Evolutionary conservation across 2,329 filamentous ascomycete genomes (phyloP).

Genomic region (Colletotrichum sp.): DNA sequence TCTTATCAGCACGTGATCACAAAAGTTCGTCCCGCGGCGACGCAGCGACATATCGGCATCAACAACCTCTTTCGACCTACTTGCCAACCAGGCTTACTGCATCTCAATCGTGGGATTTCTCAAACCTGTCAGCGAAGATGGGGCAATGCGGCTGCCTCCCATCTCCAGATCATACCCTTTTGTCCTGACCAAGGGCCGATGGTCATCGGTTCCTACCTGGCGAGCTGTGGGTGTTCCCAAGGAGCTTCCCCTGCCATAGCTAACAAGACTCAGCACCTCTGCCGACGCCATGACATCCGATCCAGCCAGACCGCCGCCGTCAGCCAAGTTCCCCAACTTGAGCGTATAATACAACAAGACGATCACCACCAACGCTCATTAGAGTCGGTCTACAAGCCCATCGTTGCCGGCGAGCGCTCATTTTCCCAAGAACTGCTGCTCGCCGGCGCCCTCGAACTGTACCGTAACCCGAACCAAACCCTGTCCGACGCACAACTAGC

Average conservation of each 20-base stretch:
- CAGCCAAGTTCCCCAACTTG: background rate
- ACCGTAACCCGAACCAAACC: background rate
- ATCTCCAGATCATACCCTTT: slow-evolving; percentile 5
- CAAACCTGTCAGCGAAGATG: slow-evolving; percentile 12
- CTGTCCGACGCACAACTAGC: background rate
- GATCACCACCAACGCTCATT: background rate
- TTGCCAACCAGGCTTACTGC: background rate
- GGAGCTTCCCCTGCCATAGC: background rate
- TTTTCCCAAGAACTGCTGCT: background rate
- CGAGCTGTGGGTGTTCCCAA: background rate
- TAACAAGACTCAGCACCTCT: background rate
- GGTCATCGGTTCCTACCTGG: background rate
- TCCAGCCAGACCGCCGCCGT: background rate
- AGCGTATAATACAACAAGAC: background rate
- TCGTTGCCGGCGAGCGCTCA: background rate
- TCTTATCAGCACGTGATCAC: slow-evolving; percentile 17
- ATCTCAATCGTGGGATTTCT: background rate
- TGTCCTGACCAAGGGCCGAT: slow-evolving; percentile 10
- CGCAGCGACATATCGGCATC: background rate
- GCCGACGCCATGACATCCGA: background rate
- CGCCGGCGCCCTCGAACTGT: background rate
- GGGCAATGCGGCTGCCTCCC: slow-evolving; percentile 19
- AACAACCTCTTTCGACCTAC: background rate
- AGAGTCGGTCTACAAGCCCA: background rate
- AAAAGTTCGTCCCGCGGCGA: background rate